Evolutionary conservation across 331 rosid species (phyloP).

Genomic region (Acacia pycnantha): DNA sequence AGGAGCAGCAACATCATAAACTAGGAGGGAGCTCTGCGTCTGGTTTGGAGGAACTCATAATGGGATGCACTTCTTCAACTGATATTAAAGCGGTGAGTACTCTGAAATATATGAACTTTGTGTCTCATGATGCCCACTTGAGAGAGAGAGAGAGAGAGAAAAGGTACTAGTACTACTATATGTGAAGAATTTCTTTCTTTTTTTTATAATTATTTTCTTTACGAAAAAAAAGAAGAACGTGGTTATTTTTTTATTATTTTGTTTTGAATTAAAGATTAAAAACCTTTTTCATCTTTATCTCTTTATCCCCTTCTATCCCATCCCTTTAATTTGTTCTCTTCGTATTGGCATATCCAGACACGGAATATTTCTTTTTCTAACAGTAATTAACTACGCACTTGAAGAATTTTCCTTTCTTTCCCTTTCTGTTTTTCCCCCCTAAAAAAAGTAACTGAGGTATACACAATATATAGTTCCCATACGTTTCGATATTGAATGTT

Average conservation of each 20-base stretch:
- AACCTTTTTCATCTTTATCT: slow-evolving; percentile 34
- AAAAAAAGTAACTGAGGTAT: slow-evolving; percentile 4
- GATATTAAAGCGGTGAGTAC: slow-evolving; percentile 83
- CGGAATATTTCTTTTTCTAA: slow-evolving; percentile 32
- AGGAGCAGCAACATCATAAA: slow-evolving; percentile 78
- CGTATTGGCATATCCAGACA: slow-evolving; percentile 35
- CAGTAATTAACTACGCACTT: slow-evolving; percentile 2
- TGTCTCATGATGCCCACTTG: slow-evolving; percentile 38
- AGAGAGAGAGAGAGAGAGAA: slow-evolving; percentile 24
- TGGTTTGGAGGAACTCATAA: slow-evolving; percentile 97
- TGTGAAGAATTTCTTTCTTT: slow-evolving; percentile 1
- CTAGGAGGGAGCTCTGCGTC: slow-evolving; percentile 87
- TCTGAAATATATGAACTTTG: slow-evolving; percentile 58
- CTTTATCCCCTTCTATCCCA: slow-evolving; percentile 33
- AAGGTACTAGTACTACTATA: background rate
- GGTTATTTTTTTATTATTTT: slow-evolving; percentile 32
- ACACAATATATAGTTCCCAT: background rate
- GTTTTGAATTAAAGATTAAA: slow-evolving; percentile 61
- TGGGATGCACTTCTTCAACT: slow-evolving; percentile 95
- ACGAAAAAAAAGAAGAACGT: background rate
- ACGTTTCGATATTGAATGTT: background rate
- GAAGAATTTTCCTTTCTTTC: background rate
- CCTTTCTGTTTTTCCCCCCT: no score
- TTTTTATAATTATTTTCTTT: background rate
- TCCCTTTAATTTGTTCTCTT: slow-evolving; percentile 31